Conservation (phyloP, 2,329 filamentous ascomycete genomes). For the Epichloe sylvatica region DNA sequence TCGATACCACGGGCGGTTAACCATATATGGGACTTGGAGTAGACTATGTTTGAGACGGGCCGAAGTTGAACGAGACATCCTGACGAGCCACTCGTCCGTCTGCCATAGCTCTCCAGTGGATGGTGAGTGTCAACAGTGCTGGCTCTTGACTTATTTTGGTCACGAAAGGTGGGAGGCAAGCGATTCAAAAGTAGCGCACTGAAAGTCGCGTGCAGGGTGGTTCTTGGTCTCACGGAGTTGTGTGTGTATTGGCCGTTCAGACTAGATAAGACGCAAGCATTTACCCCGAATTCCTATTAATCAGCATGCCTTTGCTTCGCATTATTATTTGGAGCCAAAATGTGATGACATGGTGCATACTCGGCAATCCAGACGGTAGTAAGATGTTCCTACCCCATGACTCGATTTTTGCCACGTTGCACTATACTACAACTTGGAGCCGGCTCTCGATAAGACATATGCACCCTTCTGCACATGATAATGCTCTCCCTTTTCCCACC, state of each 20-base stretch:
- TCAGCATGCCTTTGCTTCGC: neutral
- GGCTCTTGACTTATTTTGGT: neutral
- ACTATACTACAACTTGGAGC: conserved; percentile 19
- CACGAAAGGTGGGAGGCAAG: neutral
- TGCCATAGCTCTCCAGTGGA: neutral
- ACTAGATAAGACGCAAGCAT: conserved; percentile 1
- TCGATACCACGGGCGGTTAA: conserved; percentile 24
- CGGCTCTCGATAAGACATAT: conserved; percentile 31
- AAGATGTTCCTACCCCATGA: neutral
- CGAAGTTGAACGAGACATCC: neutral
- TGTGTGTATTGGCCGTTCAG: neutral
- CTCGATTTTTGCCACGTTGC: neutral
- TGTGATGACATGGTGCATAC: no score
- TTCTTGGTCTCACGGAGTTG: neutral
- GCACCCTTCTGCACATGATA: conserved; percentile 54
- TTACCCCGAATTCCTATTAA: neutral
- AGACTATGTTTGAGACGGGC: conserved; percentile 18
- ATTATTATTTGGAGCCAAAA: no score
- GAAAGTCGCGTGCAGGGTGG: neutral
- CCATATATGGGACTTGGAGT: conserved; percentile 18
- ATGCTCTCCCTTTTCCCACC: conserved; percentile 55
- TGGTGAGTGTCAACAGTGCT: no score
- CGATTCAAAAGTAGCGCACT: neutral
- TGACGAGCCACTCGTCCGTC: neutral
- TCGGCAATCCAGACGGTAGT: no score